Evolutionary conservation across 2,329 filamentous ascomycete species (phyloP).

Genomic region (Xylariaceae sp.): DNA sequence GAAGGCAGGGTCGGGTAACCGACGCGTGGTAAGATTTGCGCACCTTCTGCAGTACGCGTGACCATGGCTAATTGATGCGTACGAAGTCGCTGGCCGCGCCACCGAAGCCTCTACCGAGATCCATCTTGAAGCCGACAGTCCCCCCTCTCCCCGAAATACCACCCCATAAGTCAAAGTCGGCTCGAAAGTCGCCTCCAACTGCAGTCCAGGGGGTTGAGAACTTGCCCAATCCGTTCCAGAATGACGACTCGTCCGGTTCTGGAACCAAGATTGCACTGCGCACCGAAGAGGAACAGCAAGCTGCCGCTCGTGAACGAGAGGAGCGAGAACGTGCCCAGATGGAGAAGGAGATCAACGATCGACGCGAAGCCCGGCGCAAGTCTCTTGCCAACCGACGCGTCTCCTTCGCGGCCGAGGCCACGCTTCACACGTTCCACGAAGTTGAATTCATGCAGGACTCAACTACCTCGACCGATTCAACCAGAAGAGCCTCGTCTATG

Average conservation of each 20-base stretch:
- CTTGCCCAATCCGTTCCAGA: slow-evolving; percentile 38
- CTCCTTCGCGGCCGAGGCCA: slow-evolving; percentile 95
- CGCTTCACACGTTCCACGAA: slow-evolving; percentile 93
- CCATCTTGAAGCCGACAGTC: slow-evolving; percentile 76
- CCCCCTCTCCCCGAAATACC: slow-evolving; percentile 60
- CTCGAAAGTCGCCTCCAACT: slow-evolving; percentile 39
- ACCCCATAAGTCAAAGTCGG: slow-evolving; percentile 52
- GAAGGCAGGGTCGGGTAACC: slow-evolving; percentile 66
- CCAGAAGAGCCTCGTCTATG: slow-evolving; percentile 61
- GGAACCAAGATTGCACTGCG: slow-evolving; percentile 56
- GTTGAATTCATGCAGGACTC: slow-evolving; percentile 84
- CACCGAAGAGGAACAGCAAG: slow-evolving; percentile 64
- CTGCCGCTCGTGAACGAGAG: slow-evolving; percentile 60
- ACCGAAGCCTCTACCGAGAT: slow-evolving; percentile 47
- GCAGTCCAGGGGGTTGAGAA: slow-evolving; percentile 32
- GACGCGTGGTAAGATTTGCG: slow-evolving; percentile 58
- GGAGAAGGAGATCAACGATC: slow-evolving; percentile 57
- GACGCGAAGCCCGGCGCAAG: slow-evolving; percentile 83
- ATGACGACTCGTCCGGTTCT: slow-evolving; percentile 24
- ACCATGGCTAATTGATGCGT: too few species aligned
- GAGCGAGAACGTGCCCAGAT: slow-evolving; percentile 54
- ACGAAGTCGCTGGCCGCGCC: slow-evolving; percentile 53
- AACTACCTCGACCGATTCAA: slow-evolving; percentile 71
- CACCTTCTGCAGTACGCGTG: too few species aligned
- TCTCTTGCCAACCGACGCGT: slow-evolving; percentile 89